A percentile compares a stretch with the other conserved stretches of the same genome.
phyloP scores from a whole-genome alignment of 208 protist species.

The Acanthamoeba royreba region DNA sequence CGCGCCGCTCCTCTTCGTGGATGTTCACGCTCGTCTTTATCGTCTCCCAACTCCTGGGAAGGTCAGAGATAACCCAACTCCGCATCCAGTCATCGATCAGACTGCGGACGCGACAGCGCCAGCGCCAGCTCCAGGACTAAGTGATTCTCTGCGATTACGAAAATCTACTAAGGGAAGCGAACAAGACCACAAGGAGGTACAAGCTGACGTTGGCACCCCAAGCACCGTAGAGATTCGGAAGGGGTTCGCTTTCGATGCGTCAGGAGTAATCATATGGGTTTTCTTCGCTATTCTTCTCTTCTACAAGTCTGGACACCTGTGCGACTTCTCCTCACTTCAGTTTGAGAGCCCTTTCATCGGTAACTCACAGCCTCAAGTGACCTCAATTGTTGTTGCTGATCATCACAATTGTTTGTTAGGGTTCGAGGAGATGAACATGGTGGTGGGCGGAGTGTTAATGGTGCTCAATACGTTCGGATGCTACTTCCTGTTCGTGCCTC shows the following conservation, averaged over 20 bases:
- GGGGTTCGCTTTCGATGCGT: background rate
- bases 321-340: constrained; percentile 63
- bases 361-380: background rate
- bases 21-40: background rate
- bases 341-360: constrained; percentile 60
- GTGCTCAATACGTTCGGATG: constrained; percentile 63
- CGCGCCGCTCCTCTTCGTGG: background rate
- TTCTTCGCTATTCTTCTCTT: constrained; percentile 56
- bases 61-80: no score
- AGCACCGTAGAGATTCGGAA: no score
- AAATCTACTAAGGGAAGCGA: no score
- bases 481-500: constrained; percentile 46
- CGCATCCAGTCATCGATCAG: no score
- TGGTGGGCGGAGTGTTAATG: constrained; percentile 54
- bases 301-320: constrained; percentile 55
- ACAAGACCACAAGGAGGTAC: no score
- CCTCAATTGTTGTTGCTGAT: no score
- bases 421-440: constrained; percentile 59
- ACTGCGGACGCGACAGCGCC: no score
- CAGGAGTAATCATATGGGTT: background rate
- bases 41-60: no score
- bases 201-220: no score
- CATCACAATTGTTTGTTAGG: background rate
- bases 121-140: no score
- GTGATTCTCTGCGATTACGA: no score